Conservation (phyloP, 2,329 filamentous ascomycete species). For the Graphium sp. region DNA sequence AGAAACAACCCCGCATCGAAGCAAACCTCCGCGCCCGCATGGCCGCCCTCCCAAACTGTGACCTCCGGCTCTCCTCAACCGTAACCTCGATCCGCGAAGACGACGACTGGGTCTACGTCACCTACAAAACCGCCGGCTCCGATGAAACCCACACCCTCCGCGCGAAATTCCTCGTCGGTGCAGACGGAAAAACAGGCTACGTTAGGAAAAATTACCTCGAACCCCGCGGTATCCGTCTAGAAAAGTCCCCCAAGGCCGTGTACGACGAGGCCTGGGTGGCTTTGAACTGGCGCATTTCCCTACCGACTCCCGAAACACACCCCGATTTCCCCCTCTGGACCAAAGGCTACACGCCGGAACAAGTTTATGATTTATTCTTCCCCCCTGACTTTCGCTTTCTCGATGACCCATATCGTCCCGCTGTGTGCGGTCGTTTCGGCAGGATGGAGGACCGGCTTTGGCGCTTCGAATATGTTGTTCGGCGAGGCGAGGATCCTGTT, state of each 20-base stretch:
- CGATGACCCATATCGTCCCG: conserved; percentile 20
- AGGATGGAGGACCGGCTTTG: conserved; percentile 19
- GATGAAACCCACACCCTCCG: background rate
- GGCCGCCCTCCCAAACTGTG: conserved; percentile 4
- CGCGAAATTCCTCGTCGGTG: conserved; percentile 16
- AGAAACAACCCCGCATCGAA: conserved; percentile 11
- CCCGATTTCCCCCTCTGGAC: conserved; percentile 29
- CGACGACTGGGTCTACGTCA: conserved; percentile 13
- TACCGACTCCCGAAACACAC: conserved; percentile 25
- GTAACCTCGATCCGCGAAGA: conserved; percentile 6
- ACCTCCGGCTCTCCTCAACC: conserved; percentile 3
- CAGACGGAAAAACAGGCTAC: conserved; percentile 28
- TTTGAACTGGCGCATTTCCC: conserved; percentile 22
- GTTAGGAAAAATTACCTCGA: conserved; percentile 27
- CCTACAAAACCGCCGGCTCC: conserved; percentile 3
- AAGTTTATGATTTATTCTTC: conserved; percentile 30
- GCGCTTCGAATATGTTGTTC: conserved; percentile 22
- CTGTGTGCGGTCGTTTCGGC: conserved; percentile 26
- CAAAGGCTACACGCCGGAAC: conserved; percentile 22
- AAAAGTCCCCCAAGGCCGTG: conserved; percentile 12
- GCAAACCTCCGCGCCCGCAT: conserved; percentile 10
- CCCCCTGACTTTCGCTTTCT: conserved; percentile 25
- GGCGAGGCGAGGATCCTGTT: conserved; percentile 11
- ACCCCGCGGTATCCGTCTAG: conserved; percentile 18
- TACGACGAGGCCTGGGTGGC: conserved; percentile 29